These are phyloP conservation scores for Ambrosia trifida DNA, from an alignment of 129 eudicot genomes.

Conservation along the genomic window DNA sequence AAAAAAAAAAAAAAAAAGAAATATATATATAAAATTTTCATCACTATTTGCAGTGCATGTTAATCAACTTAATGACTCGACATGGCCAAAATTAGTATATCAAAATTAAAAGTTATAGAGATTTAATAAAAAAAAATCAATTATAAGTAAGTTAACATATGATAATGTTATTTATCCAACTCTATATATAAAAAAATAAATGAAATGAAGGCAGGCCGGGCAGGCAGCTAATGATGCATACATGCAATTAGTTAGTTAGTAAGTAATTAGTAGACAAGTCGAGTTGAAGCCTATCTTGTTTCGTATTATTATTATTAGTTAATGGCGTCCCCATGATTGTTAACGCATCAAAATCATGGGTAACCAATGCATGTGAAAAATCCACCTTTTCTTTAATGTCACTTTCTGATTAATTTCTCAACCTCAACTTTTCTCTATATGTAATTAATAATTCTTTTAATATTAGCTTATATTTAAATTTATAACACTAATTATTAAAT, in stretches of 20 bases:
- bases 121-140: no score
- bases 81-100: neutral
- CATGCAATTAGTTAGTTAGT: no score
- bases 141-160: no score
- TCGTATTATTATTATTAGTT: constrained; percentile 16
- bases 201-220: no score
- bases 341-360: constrained; percentile 32
- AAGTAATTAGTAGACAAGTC: neutral
- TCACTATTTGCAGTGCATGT: neutral
- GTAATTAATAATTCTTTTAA: no score
- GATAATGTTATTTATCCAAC: no score
- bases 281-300: neutral
- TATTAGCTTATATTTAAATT: no score
- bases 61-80: neutral
- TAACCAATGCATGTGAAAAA: constrained; percentile 26
- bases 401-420: neutral
- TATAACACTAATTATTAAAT: no score
- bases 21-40: neutral
- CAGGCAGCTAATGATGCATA: neutral
- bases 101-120: neutral
- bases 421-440: no score
- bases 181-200: no score
- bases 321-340: constrained; percentile 30
- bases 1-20: neutral
- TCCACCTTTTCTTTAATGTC: constrained; percentile 20